Evolutionary conservation across 805 yeast genomes (phyloP), one percentile per base, ranked within the genome.

Genomic region (Candida succiphila): DNA sequence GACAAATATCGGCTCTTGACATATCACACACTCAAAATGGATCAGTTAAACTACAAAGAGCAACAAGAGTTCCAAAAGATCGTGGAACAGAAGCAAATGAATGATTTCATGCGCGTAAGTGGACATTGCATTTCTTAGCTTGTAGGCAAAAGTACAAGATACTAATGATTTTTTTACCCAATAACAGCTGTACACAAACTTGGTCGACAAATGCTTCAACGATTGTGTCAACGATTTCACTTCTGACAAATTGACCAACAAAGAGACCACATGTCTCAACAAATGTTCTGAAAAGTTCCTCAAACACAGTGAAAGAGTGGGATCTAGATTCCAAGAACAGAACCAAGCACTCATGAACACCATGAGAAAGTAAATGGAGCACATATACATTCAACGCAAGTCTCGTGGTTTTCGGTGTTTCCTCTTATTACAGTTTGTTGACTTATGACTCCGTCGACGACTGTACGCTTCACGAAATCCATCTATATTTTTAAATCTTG

Each of bases 151-250:
- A n/a, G n/a, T n/a, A n/a, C 12, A n/a, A n/a, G 13, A 23, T n/a
- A 12, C n/a, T 23, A 12, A 23, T 12, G 12, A n/a, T n/a, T 12
- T n/a, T 23, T 12, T 23, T 23, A 12, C 25, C 25, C 13, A 23
- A 17, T 8, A 25, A 17, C 24, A 51, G 65, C 68, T 82, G 38
- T 92, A 92, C 74, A 87, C 97, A 44, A 81, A 82, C 57, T 73
- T 92, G 50, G 97, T 92, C 34, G 94, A 89, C 62, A 82, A 95
- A 69, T 92, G 99, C 69, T 92, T 92, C 69, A 75, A 76, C 40
- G 97, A 92, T 65, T 92, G 99, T 67, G 96, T 92, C 56, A 89
- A 88, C 60, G 98, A 92, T 61, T 89, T 92, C 76, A 92, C 99
- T 37, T 86, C 97, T 28, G 78, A 80, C 56, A 75, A 77, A 54